Evolutionary conservation across 352 stramenopile species (phyloP), one percentile per base, ranked within the genome.

Genomic region (Labyrinthula sp.): DNA sequence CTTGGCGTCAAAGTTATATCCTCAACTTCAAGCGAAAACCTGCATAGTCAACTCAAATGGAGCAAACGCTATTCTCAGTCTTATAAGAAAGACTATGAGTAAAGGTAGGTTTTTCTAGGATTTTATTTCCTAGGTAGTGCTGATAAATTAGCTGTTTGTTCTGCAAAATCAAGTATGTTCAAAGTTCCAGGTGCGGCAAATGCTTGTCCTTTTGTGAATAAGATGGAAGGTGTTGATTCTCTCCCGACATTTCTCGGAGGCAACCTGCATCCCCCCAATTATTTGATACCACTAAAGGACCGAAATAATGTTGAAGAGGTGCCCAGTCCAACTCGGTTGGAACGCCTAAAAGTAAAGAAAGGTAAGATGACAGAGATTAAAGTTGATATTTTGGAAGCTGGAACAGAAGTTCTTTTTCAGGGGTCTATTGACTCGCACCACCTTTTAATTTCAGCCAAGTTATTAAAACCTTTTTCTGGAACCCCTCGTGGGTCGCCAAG

Each of bases 101-200:
- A 25, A 31, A 5, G 43, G n/a, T n/a, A n/a, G n/a, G n/a, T n/a
- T n/a, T n/a, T n/a, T n/a, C n/a, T n/a, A n/a, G n/a, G n/a, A n/a
- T n/a, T n/a, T n/a, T 52, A 12, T 48, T 52, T 31, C 43, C 43
- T 23, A 52, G 47, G 43, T 52, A 31, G 9, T 52, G 31, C n/a
- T 31, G 43, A 52, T 22, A 52, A 52, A 27, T 48, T 52, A 36
- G 43, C 47, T n/a, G 4, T 52, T 17, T 52, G 43, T 28, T 36
- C 43, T 3, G 43, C 43, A 2, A 49, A 50, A n/a, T 26, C 43
- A 28, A 52, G 8, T 9, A 52, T 6, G 31, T 9, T 8, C 45
- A 52, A 36, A 47, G 35, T 36, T n/a, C n/a, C n/a, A n/a, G n/a
- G n/a, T n/a, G n/a, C n/a, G n/a, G 18, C 15, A 6, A 14, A 8